A percentile compares a stretch with the other conserved stretches of the same genome.
Conservation (phyloP, 352 stramenopile genomes). For the Pelagophyceae sp. region DNA sequence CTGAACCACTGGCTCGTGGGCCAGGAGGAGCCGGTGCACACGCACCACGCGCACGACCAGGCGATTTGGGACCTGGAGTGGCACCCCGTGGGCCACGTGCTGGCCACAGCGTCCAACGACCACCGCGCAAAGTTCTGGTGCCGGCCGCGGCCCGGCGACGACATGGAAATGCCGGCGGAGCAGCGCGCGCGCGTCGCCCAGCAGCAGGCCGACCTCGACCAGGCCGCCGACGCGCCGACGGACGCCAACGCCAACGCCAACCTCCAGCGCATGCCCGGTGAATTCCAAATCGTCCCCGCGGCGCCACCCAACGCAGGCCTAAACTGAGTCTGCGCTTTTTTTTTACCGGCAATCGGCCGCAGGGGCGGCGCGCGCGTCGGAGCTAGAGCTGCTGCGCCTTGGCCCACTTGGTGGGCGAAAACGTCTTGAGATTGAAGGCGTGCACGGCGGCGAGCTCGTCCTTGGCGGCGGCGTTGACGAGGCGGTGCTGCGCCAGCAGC, state of each 20-base stretch:
- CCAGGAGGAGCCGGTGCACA: neutral
- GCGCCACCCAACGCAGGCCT: too few relatives aligned
- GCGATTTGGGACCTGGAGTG: constrained; percentile 96
- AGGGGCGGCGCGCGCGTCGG: too few relatives aligned
- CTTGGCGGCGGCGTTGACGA: constrained; percentile 11
- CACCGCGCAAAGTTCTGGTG: constrained; percentile 95
- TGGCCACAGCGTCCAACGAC: constrained; percentile 90
- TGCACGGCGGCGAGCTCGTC: constrained; percentile 10
- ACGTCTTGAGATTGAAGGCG: constrained; percentile 18
- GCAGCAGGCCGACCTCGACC: neutral
- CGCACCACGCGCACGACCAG: constrained; percentile 75
- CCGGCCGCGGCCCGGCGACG: constrained; percentile 74
- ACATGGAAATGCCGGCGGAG: constrained; percentile 15
- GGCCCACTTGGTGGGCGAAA: constrained; percentile 7
- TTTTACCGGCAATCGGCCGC: too few relatives aligned
- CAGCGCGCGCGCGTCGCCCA: neutral
- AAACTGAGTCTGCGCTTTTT: too few relatives aligned
- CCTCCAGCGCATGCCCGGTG: too few relatives aligned
- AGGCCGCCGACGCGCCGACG: too few relatives aligned
- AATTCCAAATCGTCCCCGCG: too few relatives aligned
- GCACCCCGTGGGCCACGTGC: constrained; percentile 87
- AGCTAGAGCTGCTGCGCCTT: too few relatives aligned
- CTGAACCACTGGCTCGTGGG: constrained; percentile 15
- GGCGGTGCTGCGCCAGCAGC: constrained; percentile 11
- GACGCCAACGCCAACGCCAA: too few relatives aligned